phyloP scores from a whole-genome alignment of 1,284 basidiomycete species.

The Rhodofomes roseus region DNA sequence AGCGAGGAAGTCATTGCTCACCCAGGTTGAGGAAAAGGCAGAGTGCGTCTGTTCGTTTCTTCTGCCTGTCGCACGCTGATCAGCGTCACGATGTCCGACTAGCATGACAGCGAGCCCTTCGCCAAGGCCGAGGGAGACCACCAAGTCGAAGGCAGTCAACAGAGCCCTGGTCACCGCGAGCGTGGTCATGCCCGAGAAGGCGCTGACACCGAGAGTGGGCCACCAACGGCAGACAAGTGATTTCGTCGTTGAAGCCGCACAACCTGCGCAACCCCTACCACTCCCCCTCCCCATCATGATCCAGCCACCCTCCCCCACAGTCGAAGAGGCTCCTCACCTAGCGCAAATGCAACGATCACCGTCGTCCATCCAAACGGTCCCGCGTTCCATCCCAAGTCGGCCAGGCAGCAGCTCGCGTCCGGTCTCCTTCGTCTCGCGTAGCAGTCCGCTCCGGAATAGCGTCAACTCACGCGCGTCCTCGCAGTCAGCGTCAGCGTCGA shows the following conservation, averaged over 20 bases:
- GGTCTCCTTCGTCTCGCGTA: conserved; percentile 26
- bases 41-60: neutral
- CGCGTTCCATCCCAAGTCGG: neutral
- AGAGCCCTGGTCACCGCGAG: conserved; percentile 19
- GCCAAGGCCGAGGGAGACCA: neutral
- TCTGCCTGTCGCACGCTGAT: neutral
- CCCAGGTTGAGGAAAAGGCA: neutral
- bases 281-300: neutral
- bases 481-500: conserved; percentile 31
- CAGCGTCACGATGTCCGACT: no score
- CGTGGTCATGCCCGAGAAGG: conserved; percentile 51
- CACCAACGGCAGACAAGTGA: conserved; percentile 40
- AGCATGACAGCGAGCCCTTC: neutral
- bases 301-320: neutral
- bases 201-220: conserved; percentile 33
- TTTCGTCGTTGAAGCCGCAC: conserved; percentile 34
- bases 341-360: conserved; percentile 22
- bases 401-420: neutral
- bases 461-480: conserved; percentile 17
- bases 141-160: neutral
- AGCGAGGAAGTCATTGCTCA: neutral
- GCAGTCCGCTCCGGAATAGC: conserved; percentile 34
- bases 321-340: conserved; percentile 37
- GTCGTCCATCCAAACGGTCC: conserved; percentile 12
- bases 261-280: neutral